Conservation (phyloP, 2,329 filamentous ascomycete genomes). For the Tolypocladium tropicale region DNA sequence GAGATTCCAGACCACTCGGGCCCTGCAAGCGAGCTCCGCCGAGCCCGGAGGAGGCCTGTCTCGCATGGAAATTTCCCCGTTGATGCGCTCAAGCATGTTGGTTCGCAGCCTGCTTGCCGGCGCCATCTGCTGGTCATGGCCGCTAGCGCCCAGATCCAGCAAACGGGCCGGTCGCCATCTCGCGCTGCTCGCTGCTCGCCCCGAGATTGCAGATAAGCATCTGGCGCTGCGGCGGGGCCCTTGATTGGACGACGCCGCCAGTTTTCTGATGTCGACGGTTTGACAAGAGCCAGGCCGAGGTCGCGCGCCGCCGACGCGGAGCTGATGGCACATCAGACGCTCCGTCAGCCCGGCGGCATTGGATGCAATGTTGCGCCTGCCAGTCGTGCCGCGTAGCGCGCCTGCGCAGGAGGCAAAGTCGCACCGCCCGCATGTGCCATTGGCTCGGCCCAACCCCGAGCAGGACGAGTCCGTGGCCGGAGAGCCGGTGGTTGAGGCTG, state of each 20-base stretch:
- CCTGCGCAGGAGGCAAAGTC: not conserved
- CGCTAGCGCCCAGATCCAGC: slow-evolving; percentile 10
- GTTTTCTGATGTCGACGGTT: slow-evolving; percentile 32
- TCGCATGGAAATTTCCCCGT: not conserved
- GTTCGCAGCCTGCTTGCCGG: not conserved
- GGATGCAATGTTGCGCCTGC: not conserved
- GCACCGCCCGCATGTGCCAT: not conserved
- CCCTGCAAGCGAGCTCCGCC: not conserved
- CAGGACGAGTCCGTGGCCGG: not conserved
- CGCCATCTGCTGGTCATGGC: not conserved
- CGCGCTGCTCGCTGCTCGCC: slow-evolving; percentile 22
- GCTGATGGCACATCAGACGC: not conserved
- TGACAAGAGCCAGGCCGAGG: slow-evolving; percentile 7
- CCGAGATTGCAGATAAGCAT: slow-evolving; percentile 37
- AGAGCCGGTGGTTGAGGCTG: not conserved
- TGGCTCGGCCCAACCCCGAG: not conserved
- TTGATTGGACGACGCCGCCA: slow-evolving; percentile 26
- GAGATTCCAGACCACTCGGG: not conserved
- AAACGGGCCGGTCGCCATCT: slow-evolving; percentile 7
- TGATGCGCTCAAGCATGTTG: not conserved
- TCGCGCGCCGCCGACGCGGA: not conserved
- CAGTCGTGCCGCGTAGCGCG: not conserved
- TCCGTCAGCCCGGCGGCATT: not conserved
- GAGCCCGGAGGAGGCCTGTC: not conserved
- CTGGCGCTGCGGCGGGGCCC: slow-evolving; percentile 3